Percentiles rank a stretch among this genome's conserved stretches.
These are phyloP conservation scores for Colletotrichum agaves DNA, from an alignment of 2,329 filamentous ascomycete genomes.

Conservation along the genomic window DNA sequence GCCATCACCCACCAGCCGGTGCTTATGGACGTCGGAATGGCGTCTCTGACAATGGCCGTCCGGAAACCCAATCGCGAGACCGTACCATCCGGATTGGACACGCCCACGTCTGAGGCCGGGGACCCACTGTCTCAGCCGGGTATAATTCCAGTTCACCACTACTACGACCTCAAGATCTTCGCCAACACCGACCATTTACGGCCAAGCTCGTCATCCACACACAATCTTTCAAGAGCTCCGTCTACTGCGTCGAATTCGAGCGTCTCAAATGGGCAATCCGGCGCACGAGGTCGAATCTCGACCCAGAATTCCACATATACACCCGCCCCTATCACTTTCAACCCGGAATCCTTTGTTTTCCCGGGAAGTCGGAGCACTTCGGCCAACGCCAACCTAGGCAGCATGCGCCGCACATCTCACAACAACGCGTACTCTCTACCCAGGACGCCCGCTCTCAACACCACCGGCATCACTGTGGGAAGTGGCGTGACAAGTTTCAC, in stretches of 20 bases:
- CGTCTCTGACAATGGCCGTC: slow-evolving; percentile 89
- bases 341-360: slow-evolving; percentile 51
- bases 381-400: slow-evolving; percentile 53
- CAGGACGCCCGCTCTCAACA: slow-evolving; percentile 45
- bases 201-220: slow-evolving; percentile 50
- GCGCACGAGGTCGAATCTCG: slow-evolving; percentile 51
- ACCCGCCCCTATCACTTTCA: slow-evolving; percentile 45
- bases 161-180: slow-evolving; percentile 80
- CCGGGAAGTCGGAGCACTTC: slow-evolving; percentile 57
- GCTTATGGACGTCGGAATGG: slow-evolving; percentile 87
- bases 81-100: slow-evolving; percentile 41
- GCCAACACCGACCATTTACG: slow-evolving; percentile 80
- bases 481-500: slow-evolving; percentile 51
- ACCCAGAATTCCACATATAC: slow-evolving; percentile 35
- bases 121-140: slow-evolving; percentile 37
- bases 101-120: slow-evolving; percentile 40
- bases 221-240: slow-evolving; percentile 42
- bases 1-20: slow-evolving; percentile 92
- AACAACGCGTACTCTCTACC: slow-evolving; percentile 35
- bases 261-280: slow-evolving; percentile 42
- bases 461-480: slow-evolving; percentile 52
- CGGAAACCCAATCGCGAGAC: slow-evolving; percentile 61
- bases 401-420: slow-evolving; percentile 47
- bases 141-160: slow-evolving; percentile 62
- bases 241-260: slow-evolving; percentile 50